Base-by-base conservation (phyloP, 768 basidiomycete species). In the Cystofilobasidium capitatum region DNA sequence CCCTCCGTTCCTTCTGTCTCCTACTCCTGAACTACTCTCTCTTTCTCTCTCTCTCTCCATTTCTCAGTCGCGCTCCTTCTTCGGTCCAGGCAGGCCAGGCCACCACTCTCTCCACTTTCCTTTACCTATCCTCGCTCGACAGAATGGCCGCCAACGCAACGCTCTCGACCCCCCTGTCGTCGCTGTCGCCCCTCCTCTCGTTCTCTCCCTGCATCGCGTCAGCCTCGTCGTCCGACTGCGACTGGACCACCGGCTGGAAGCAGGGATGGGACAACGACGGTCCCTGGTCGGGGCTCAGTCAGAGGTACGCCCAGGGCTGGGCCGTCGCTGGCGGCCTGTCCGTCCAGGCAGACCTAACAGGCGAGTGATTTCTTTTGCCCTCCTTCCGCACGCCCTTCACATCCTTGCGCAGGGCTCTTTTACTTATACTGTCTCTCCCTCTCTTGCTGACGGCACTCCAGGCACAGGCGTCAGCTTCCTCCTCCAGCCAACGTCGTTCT, bases 211-310 rank as follows among this genome's bases (percentile, higher is more conserved):
- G 66, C 61, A 45, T 68, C 37, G n/a, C n/a, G 31, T 26, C 49
- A 7, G 49, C 22, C 9, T 16, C 6, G 22, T n/a, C n/a, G n/a
- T n/a, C n/a, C n/a, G 26, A 39, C 20, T 68, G 66, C 59, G 24
- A 44, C 26, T 66, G 65, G 65, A 54, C 45, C 14, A 8, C 35
- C 2, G 58, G 65, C 0, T 66, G 58, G 47, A 60, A 59, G 31
- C 58, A 61, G 35, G 65, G 65, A 3, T 66, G 65, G 65, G 58
- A 49, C 45, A 66, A 66, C 58, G 29, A 58, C 20, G 65, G 35
- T 16, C 17, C 26, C 4, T 66, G 65, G 65, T 31, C 44, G 4
- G 65, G 65, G 0, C 20, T 26, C n/a, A 47, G 42, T 6, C 7
- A 31, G 33, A 44, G 65, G 13, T 66, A 44, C 47, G 65, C 58